Evolutionary conservation across 768 basidiomycete species (phyloP).

Genomic region (Mycena rosella): DNA sequence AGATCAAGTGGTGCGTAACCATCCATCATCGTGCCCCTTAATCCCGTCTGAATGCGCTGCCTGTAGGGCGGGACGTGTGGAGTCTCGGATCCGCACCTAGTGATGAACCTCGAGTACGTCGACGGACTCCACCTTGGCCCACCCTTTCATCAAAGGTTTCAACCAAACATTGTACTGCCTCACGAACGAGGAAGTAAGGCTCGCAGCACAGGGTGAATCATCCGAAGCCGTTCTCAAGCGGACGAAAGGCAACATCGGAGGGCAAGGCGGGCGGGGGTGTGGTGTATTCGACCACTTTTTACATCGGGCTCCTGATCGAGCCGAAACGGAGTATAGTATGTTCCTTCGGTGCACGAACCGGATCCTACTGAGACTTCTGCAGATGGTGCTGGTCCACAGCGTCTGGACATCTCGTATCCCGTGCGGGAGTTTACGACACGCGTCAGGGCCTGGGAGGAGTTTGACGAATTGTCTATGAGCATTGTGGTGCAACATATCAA

Average conservation of each 20-base stretch:
- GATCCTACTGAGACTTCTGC: slow-evolving; percentile 37
- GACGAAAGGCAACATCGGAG: slow-evolving; percentile 77
- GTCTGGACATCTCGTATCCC: slow-evolving; percentile 96
- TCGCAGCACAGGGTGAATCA: slow-evolving; percentile 86
- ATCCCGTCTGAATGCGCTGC: slow-evolving; percentile 8
- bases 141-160: slow-evolving; percentile 96
- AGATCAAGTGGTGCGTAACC: slow-evolving; percentile 94
- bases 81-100: slow-evolving; percentile 96
- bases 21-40: background rate
- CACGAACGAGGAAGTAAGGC: slow-evolving; percentile 87
- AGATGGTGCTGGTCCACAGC: slow-evolving; percentile 87
- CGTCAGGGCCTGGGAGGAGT: slow-evolving; percentile 94
- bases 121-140: slow-evolving; percentile 92
- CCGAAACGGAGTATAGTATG: slow-evolving; percentile 86
- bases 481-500: slow-evolving; percentile 94
- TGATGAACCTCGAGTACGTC: slow-evolving; percentile 98
- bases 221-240: slow-evolving; percentile 35
- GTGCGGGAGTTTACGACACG: slow-evolving; percentile 95
- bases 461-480: slow-evolving; percentile 92
- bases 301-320: slow-evolving; percentile 93
- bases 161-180: slow-evolving; percentile 89
- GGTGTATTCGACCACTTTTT: slow-evolving; percentile 98
- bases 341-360: background rate
- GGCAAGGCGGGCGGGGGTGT: slow-evolving; percentile 79
- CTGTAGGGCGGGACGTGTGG: slow-evolving; percentile 89